Evolutionary conservation across 306 rosid species (phyloP).

Genomic region (Geum urbanum): DNA sequence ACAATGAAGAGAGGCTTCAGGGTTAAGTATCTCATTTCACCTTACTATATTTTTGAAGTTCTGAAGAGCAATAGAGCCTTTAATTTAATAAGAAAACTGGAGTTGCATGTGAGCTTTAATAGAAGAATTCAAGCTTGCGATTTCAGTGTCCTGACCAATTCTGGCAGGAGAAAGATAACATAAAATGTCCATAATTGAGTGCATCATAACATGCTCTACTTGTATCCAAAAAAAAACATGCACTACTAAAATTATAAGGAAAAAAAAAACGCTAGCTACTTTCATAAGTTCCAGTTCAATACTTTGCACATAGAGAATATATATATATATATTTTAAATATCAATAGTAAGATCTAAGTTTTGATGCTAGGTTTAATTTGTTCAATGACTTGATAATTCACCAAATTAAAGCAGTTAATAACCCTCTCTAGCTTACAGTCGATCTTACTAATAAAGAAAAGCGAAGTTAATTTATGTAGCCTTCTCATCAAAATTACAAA

Average conservation of each 20-base stretch:
- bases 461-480: not conserved
- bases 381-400: not conserved
- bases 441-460: not conserved
- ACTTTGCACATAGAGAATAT: not conserved
- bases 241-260: too few species aligned
- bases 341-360: not conserved
- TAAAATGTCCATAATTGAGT: not conserved
- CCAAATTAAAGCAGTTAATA: not conserved
- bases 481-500: too few species aligned
- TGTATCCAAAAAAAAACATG: too few species aligned
- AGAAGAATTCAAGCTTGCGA: constrained; percentile 2
- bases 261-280: not conserved
- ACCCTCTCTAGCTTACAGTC: not conserved
- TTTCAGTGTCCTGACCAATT: not conserved
- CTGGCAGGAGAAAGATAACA: constrained; percentile 9
- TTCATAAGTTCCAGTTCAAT: not conserved
- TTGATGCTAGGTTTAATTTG: not conserved
- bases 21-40: not conserved
- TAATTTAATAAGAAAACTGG: not conserved
- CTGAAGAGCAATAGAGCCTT: not conserved
- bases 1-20: not conserved
- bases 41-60: not conserved
- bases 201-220: not conserved
- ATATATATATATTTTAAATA: too few species aligned
- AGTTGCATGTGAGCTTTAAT: constrained; percentile 14